Percentiles rank a stretch among this genome's conserved stretches.
Conservation (phyloP, 1,139 yeast genomes). For the Yamadazyma pseudoaaseri region DNA sequence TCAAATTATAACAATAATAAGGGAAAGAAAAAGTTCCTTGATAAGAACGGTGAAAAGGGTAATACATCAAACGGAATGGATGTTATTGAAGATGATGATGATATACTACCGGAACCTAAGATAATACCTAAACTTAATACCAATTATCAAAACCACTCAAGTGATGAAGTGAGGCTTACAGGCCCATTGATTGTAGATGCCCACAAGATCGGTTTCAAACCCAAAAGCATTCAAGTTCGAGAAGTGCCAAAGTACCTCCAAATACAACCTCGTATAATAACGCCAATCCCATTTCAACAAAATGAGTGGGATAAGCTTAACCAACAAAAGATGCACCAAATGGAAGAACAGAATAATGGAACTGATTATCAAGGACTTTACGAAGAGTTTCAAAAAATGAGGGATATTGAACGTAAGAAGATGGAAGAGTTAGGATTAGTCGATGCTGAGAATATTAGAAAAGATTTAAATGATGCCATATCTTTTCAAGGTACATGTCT, state of each 20-base stretch:
- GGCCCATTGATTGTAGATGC: slow-evolving; percentile 32
- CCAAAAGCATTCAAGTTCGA: slow-evolving; percentile 18
- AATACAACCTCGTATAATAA: slow-evolving; percentile 36
- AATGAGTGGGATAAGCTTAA: slow-evolving; percentile 43
- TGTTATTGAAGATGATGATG: slow-evolving; percentile 17
- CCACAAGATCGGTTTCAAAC: slow-evolving; percentile 28
- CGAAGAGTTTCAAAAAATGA: slow-evolving; percentile 62
- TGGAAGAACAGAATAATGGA: slow-evolving; percentile 33
- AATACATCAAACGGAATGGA: neutral
- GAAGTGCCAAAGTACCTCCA: slow-evolving; percentile 38
- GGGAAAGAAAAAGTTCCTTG: slow-evolving; percentile 1
- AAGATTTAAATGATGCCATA: slow-evolving; percentile 83
- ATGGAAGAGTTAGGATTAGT: slow-evolving; percentile 86
- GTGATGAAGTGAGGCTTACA: slow-evolving; percentile 22
- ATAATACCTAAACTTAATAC: slow-evolving; percentile 23
- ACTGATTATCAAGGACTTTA: slow-evolving; percentile 44
- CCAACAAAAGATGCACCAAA: slow-evolving; percentile 36
- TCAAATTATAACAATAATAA: neutral
- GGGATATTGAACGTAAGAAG: slow-evolving; percentile 71
- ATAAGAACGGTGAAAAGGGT: neutral
- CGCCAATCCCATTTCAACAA: slow-evolving; percentile 33
- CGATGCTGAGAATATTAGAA: slow-evolving; percentile 82
- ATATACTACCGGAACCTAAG: slow-evolving; percentile 11
- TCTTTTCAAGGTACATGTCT: slow-evolving; percentile 82
- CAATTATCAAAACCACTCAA: slow-evolving; percentile 21